phyloP scores from a whole-genome alignment of 495 filamentous ascomycete species.

The Clohesyomyces aquaticus region DNA sequence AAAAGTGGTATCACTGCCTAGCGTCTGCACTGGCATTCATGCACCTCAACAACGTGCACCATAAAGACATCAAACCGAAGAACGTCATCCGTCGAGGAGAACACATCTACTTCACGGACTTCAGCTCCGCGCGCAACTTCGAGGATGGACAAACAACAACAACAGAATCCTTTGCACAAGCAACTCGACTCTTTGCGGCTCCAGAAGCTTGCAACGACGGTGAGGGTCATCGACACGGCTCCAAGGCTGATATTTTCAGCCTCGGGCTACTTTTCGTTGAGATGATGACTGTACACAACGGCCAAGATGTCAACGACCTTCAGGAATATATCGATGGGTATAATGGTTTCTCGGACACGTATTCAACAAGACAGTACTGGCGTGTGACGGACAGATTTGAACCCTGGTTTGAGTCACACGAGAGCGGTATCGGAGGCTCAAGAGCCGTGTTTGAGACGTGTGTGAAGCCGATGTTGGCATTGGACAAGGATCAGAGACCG shows the following conservation, averaged over 20 bases:
- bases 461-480: too few species aligned
- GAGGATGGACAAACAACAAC: neutral
- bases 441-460: too few species aligned
- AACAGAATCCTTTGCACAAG: neutral
- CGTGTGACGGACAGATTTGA: too few species aligned
- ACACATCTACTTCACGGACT: conserved; percentile 13
- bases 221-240: neutral
- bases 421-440: too few species aligned
- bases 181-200: neutral
- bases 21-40: conserved; percentile 10
- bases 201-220: neutral
- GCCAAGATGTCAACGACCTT: neutral
- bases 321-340: neutral
- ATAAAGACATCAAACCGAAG: conserved; percentile 16
- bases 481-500: too few species aligned
- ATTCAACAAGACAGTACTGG: neutral
- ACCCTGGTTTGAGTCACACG: too few species aligned
- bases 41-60: conserved; percentile 4
- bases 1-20: conserved; percentile 12
- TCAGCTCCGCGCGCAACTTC: neutral
- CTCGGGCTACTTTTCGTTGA: neutral
- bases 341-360: neutral
- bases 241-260: neutral
- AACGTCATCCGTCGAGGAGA: conserved; percentile 4
- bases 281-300: neutral